Percentiles rank a stretch among this genome's conserved stretches.
These are phyloP conservation scores for Chlorella sp. DNA, from an alignment of 139 green algal genomes.

Conservation along the genomic window DNA sequence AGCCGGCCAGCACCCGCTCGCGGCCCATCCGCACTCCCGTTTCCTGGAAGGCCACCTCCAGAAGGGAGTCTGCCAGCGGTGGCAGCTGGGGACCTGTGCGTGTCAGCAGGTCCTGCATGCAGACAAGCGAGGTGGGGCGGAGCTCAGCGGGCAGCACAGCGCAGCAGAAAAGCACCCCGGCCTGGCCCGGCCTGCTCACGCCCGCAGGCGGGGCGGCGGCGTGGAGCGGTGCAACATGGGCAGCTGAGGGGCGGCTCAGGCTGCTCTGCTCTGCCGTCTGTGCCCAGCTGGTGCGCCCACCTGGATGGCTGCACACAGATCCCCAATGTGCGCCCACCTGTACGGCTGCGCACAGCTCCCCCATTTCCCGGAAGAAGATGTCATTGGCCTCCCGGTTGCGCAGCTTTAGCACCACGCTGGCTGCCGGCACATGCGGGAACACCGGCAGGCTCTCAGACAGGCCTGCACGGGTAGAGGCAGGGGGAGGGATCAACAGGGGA, in stretches of 20 bases:
- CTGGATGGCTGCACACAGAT: too few species aligned
- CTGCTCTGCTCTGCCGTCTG: too few species aligned
- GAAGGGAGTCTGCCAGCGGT: not conserved
- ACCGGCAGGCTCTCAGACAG: slow-evolving; percentile 36
- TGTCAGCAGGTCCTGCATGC: not conserved
- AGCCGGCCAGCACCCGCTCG: slow-evolving; percentile 1
- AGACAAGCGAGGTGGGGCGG: not conserved
- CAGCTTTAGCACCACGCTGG: slow-evolving; percentile 58
- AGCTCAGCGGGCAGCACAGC: too few species aligned
- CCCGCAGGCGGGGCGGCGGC: too few species aligned
- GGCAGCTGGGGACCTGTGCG: not conserved
- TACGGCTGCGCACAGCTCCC: slow-evolving; percentile 32
- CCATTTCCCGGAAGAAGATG: slow-evolving; percentile 51
- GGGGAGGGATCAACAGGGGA: not conserved
- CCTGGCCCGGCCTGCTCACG: too few species aligned
- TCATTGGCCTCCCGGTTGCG: slow-evolving; percentile 46
- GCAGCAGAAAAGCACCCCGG: too few species aligned
- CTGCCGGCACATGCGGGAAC: slow-evolving; percentile 32
- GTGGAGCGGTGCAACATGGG: too few species aligned
- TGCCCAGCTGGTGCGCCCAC: too few species aligned
- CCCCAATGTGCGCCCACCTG: not conserved
- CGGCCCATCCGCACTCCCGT: slow-evolving; percentile 11
- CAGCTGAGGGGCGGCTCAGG: too few species aligned
- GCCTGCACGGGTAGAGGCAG: slow-evolving; percentile 11
- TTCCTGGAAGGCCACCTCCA: slow-evolving; percentile 11